Conservation (phyloP, 768 basidiomycete genomes). For the Boletus coccyginus region DNA sequence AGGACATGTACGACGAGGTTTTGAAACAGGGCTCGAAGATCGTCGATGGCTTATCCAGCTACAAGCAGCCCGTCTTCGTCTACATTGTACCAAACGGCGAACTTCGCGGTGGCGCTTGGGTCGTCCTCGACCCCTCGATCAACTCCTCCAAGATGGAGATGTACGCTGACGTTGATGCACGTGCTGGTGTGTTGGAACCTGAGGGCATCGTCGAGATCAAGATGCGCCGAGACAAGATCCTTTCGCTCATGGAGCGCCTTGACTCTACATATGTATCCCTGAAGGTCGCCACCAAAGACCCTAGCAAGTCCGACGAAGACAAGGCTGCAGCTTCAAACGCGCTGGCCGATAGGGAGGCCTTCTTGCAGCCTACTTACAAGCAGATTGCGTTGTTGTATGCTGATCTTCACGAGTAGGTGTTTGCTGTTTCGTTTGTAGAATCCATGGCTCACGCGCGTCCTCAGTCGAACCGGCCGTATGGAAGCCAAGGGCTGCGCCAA, state of each 20-base stretch:
- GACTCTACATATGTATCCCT: slow-evolving; percentile 79
- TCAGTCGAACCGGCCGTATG: slow-evolving; percentile 91
- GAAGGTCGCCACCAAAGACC: slow-evolving; percentile 78
- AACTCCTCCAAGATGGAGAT: slow-evolving; percentile 98
- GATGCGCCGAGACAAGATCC: slow-evolving; percentile 92
- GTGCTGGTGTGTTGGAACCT: slow-evolving; percentile 95
- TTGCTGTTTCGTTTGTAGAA: not conserved
- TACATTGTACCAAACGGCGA: slow-evolving; percentile 99
- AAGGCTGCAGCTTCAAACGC: slow-evolving; percentile 65
- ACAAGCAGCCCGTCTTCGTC: slow-evolving; percentile 97
- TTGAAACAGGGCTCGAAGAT: slow-evolving; percentile 98
- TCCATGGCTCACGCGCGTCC: slow-evolving; percentile 5
- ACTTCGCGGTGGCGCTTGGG: slow-evolving; percentile 98
- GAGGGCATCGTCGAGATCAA: slow-evolving; percentile 98
- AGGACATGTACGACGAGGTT: slow-evolving; percentile 98
- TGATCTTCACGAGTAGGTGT: slow-evolving; percentile 89
- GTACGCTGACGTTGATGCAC: slow-evolving; percentile 95
- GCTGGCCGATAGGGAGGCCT: slow-evolving; percentile 71
- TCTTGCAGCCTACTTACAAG: slow-evolving; percentile 87
- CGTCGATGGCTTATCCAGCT: slow-evolving; percentile 94
- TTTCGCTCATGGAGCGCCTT: slow-evolving; percentile 88
- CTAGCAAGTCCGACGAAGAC: slow-evolving; percentile 69
- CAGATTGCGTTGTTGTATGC: slow-evolving; percentile 93
- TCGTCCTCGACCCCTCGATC: slow-evolving; percentile 97
- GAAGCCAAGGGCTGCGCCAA: slow-evolving; percentile 96